These are phyloP conservation scores for Tritrichomonas musculus DNA, from an alignment of 208 protist species.

Conservation along the genomic window DNA sequence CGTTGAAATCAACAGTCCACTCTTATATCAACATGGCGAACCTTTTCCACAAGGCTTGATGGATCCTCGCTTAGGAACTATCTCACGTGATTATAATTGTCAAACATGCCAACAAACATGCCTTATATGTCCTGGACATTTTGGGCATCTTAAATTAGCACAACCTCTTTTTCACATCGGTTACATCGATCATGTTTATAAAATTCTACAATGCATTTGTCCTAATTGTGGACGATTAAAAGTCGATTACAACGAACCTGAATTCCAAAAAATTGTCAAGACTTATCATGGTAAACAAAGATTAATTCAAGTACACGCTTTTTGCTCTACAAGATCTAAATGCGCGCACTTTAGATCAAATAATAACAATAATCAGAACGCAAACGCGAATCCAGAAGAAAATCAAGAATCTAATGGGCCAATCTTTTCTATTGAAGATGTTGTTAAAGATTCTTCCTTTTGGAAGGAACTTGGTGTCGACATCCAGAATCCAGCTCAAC, in stretches of 20 bases:
- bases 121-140: slow-evolving; percentile 28
- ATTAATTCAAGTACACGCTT: background rate
- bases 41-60: background rate
- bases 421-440: background rate
- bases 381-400: no score
- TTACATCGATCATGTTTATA: background rate
- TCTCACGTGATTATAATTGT: background rate
- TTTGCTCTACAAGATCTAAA: background rate
- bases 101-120: background rate
- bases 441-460: background rate
- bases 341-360: background rate
- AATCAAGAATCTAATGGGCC: no score
- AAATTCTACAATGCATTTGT: slow-evolving; percentile 1
- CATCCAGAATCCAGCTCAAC: slow-evolving; percentile 46
- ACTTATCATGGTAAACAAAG: background rate
- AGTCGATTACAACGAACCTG: background rate
- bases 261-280: background rate
- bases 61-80: background rate
- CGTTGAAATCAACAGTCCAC: background rate
- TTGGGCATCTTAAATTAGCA: slow-evolving; percentile 33
- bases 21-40: background rate
- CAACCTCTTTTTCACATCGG: background rate
- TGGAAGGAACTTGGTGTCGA: slow-evolving; percentile 33
- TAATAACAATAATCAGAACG: no score
- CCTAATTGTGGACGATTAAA: slow-evolving; percentile 21